Percentiles rank a stretch among this genome's conserved stretches.
phyloP scores from a whole-genome alignment of 345 rosid genomes.

The Eucalyptus viminalis region DNA sequence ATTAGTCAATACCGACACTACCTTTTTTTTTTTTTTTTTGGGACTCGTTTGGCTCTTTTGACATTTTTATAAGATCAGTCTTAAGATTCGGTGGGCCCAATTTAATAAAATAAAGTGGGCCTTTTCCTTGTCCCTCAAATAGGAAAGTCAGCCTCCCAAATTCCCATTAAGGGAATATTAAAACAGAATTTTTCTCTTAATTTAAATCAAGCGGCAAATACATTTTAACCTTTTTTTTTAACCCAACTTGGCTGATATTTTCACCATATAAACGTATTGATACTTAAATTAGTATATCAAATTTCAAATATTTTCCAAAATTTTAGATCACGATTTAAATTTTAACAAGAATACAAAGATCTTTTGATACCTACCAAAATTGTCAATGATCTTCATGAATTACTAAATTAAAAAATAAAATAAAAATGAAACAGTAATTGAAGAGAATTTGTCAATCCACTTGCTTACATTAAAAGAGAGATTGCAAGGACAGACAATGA shows the following conservation, averaged over 20 bases:
- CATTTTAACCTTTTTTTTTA: not conserved
- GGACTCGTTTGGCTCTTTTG: not conserved
- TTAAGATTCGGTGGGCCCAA: not conserved
- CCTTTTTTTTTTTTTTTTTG: not conserved
- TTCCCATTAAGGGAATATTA: not conserved
- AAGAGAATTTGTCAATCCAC: not conserved
- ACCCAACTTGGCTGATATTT: not conserved
- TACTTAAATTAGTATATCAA: not conserved
- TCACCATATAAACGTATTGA: not conserved
- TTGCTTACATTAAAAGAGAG: not conserved
- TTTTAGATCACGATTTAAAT: not conserved
- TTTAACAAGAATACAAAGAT: not conserved
- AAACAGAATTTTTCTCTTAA: not conserved
- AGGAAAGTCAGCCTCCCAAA: not conserved
- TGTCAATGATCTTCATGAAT: not conserved
- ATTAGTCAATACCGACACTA: not conserved
- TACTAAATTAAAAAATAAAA: not conserved
- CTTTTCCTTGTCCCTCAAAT: not conserved
- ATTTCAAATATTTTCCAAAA: not conserved
- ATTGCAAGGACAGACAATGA: not conserved
- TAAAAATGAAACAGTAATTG: not conserved
- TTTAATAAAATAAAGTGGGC: not conserved
- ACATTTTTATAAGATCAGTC: not conserved
- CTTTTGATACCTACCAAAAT: not conserved
- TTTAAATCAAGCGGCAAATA: not conserved